Conservation (phyloP, 1,284 basidiomycete genomes). For the Hypsizygus ulmarius region DNA sequence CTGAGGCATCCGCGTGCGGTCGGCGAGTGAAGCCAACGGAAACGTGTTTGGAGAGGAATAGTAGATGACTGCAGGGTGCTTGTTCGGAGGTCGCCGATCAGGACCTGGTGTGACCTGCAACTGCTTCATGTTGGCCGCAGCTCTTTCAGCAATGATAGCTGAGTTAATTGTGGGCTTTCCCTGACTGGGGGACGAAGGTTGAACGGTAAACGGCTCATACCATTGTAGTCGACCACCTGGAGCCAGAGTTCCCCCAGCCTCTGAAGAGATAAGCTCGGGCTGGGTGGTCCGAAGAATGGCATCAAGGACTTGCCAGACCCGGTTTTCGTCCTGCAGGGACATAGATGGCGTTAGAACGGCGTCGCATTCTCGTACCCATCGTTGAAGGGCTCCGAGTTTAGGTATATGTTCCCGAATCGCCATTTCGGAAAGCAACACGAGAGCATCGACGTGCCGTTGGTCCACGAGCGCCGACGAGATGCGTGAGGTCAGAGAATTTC, state of each 20-base stretch:
- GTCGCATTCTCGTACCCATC: constrained; percentile 58
- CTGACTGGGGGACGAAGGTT: constrained; percentile 10
- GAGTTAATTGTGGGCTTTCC: constrained; percentile 11
- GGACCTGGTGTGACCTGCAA: constrained; percentile 36
- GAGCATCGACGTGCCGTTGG: constrained; percentile 42
- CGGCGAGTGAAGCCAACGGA: constrained; percentile 27
- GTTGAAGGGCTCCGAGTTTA: constrained; percentile 54
- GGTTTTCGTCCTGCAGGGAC: constrained; percentile 31
- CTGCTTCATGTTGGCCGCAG: constrained; percentile 20
- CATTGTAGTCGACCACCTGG: constrained; percentile 28
- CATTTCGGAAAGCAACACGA: constrained; percentile 53
- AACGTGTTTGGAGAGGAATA: constrained; percentile 40
- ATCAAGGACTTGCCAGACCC: constrained; percentile 44
- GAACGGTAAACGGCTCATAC: constrained; percentile 29
- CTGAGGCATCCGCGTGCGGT: constrained; percentile 23
- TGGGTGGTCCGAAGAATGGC: constrained; percentile 48
- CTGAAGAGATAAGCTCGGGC: constrained; percentile 28
- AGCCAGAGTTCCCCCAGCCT: constrained; percentile 25
- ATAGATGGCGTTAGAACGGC: constrained; percentile 37
- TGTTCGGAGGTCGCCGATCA: constrained; percentile 45
- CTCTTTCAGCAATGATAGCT: constrained; percentile 14
- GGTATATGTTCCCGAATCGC: constrained; percentile 44
- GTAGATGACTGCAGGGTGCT: constrained; percentile 47
- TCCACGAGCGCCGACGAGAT: constrained; percentile 46
- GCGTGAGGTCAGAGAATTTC: constrained; percentile 41